Conservation (phyloP, 2,329 filamentous ascomycete genomes). For the Endothia cerciana region DNA sequence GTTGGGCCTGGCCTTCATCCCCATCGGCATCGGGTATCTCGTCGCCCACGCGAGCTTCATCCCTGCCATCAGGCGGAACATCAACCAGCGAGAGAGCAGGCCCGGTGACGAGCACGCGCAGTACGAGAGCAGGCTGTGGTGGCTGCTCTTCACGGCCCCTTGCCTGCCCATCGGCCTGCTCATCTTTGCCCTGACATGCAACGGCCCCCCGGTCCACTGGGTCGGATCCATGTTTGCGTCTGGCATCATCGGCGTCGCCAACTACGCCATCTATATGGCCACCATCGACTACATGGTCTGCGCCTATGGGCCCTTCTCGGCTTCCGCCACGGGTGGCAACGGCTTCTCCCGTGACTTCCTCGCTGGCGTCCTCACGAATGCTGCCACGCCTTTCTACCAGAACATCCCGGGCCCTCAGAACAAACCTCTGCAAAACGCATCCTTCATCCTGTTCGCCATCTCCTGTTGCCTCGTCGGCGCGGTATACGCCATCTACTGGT, state of each 20-base stretch:
- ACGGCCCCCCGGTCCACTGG: constrained; percentile 68
- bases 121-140: constrained; percentile 70
- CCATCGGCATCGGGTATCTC: constrained; percentile 69
- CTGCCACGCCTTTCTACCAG: constrained; percentile 65
- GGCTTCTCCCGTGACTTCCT: constrained; percentile 75
- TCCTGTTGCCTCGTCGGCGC: constrained; percentile 63
- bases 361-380: constrained; percentile 71
- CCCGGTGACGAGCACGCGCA: constrained; percentile 62
- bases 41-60: constrained; percentile 65
- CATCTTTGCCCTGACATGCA: constrained; percentile 70
- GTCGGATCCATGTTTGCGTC: constrained; percentile 69
- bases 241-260: constrained; percentile 71
- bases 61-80: constrained; percentile 58
- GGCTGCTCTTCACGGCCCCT: constrained; percentile 64
- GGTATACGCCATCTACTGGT: constrained; percentile 70
- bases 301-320: constrained; percentile 73
- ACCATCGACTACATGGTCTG: constrained; percentile 80
- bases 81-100: constrained; percentile 53
- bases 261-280: constrained; percentile 70
- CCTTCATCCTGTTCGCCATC: constrained; percentile 66
- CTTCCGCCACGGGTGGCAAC: constrained; percentile 76
- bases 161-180: constrained; percentile 69
- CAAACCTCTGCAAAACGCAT: constrained; percentile 48
- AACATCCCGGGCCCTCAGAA: constrained; percentile 56
- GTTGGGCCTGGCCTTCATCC: constrained; percentile 65